Conservation (phyloP, 768 basidiomycete species). For the Suillus plorans region DNA sequence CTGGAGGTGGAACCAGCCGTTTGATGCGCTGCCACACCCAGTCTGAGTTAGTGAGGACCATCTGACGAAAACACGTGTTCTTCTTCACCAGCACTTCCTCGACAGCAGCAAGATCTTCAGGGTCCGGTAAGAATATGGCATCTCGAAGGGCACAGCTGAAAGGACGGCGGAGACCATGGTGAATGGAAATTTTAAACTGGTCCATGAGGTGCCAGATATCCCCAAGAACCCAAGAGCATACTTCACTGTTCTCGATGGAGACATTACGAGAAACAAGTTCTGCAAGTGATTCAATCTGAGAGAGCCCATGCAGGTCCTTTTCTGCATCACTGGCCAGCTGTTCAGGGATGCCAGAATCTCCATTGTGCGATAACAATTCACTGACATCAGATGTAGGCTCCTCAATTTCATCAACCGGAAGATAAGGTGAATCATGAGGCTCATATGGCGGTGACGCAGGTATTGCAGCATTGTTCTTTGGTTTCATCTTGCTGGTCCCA, state of each 20-base stretch:
- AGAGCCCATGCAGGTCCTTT: not conserved
- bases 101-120: not conserved
- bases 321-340: not conserved
- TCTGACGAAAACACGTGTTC: conserved; percentile 6
- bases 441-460: not conserved
- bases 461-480: too few species aligned
- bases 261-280: not conserved
- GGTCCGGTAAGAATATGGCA: not conserved
- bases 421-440: too few species aligned
- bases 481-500: too few species aligned
- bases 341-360: not conserved
- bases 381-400: too few species aligned
- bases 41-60: conserved; percentile 11
- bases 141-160: not conserved
- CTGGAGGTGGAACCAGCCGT: conserved; percentile 32
- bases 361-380: too few species aligned
- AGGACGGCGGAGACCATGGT: not conserved
- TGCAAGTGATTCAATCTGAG: not conserved
- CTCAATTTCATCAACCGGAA: too few species aligned
- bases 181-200: not conserved
- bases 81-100: not conserved
- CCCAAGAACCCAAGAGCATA: not conserved
- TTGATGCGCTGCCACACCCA: conserved; percentile 30
- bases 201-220: not conserved
- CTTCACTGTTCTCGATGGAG: not conserved